Conservation (phyloP, 805 yeast genomes). For the baker's yeast (Saccharomyces cerevisiae) region DNA sequence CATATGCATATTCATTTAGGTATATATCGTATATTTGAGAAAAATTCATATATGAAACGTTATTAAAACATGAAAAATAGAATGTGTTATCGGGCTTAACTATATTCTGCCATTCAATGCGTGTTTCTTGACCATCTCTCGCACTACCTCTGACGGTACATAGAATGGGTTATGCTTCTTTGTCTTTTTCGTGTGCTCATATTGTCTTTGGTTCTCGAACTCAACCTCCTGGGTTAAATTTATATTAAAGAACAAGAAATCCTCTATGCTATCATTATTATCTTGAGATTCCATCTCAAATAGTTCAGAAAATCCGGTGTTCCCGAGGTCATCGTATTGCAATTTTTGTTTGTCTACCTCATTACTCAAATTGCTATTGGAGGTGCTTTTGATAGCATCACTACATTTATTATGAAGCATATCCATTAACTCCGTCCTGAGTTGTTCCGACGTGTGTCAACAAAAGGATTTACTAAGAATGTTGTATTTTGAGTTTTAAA, state of each 20-base stretch:
- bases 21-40: neutral
- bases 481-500: neutral
- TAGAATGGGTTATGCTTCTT: slow-evolving; percentile 8
- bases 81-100: neutral
- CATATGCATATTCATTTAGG: neutral
- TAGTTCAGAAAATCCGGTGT: slow-evolving; percentile 8
- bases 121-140: neutral
- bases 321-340: slow-evolving; percentile 5
- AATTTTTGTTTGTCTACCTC: neutral
- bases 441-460: neutral
- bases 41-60: neutral
- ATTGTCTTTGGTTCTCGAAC: neutral
- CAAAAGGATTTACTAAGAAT: neutral
- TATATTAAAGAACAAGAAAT: slow-evolving; percentile 1
- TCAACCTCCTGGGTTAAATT: neutral
- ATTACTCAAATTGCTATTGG: neutral
- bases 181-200: neutral
- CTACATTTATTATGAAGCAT: neutral
- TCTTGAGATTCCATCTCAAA: slow-evolving; percentile 1
- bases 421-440: neutral
- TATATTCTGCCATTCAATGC: neutral
- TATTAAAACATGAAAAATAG: neutral
- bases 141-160: slow-evolving; percentile 3
- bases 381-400: neutral
- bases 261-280: slow-evolving; percentile 6